phyloP scores from a whole-genome alignment of 2,329 filamentous ascomycete species.

The Aspergillus spinulosporus region DNA sequence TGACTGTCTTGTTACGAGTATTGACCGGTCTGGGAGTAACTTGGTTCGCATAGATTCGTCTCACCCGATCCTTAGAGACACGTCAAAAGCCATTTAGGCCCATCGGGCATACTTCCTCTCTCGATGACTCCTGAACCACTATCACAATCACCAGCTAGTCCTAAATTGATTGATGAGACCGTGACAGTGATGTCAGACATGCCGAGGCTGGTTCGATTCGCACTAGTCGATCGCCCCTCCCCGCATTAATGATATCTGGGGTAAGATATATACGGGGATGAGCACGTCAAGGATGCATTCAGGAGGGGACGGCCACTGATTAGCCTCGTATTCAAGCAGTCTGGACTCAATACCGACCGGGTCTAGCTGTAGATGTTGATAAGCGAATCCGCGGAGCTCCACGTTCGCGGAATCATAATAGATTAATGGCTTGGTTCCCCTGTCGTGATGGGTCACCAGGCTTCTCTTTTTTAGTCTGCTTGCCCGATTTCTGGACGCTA shows the following conservation, averaged over 20 bases:
- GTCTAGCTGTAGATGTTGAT: neutral
- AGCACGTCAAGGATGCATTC: neutral
- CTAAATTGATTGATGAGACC: neutral
- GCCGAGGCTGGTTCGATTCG: neutral
- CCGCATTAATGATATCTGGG: constrained; percentile 14
- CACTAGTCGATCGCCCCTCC: constrained; percentile 13
- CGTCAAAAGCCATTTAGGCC: neutral
- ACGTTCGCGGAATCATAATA: constrained; percentile 6
- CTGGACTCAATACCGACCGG: constrained; percentile 1
- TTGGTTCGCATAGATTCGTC: neutral
- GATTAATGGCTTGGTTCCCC: neutral
- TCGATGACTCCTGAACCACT: neutral
- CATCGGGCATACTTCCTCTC: neutral
- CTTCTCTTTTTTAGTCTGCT: neutral
- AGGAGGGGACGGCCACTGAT: neutral
- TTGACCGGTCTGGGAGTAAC: too few species aligned
- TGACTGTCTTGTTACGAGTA: neutral
- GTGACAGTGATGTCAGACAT: constrained; percentile 1
- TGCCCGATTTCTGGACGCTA: neutral
- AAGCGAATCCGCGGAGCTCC: constrained; percentile 10
- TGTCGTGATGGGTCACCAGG: constrained; percentile 3
- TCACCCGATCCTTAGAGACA: neutral
- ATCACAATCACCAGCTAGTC: neutral
- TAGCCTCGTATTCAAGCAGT: constrained; percentile 11
- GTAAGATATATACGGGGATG: constrained; percentile 5